A percentile compares a stretch with the other conserved stretches of the same genome.
phyloP scores from a whole-genome alignment of 192 early-diverging fungal genomes.

The Coemansia sp. region DNA sequence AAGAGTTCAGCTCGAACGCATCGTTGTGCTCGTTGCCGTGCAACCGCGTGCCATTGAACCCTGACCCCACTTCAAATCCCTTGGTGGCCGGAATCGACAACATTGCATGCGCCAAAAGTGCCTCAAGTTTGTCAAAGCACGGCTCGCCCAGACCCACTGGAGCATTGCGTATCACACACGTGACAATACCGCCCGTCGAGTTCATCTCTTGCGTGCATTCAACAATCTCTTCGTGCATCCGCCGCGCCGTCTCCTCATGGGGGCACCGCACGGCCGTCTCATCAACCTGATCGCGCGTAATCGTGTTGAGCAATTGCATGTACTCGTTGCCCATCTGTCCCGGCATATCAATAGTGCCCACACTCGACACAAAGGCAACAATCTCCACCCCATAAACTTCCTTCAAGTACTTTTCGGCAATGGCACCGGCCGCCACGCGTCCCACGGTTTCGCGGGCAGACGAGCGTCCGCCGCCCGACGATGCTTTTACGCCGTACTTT shows the following conservation, averaged over 20 bases:
- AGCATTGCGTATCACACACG: conserved; percentile 92
- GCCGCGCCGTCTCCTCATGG: conserved; percentile 64
- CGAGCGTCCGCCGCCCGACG: conserved; percentile 89
- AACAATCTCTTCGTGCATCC: conserved; percentile 87
- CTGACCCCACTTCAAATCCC: conserved; percentile 95
- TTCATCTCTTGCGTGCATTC: conserved; percentile 76
- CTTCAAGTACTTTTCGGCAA: conserved; percentile 96
- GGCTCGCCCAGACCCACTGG: conserved; percentile 95
- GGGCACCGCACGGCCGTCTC: conserved; percentile 88
- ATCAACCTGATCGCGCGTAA: conserved; percentile 78
- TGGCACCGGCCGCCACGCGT: conserved; percentile 92
- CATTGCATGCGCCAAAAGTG: conserved; percentile 96
- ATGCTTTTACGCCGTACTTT: conserved; percentile 96
- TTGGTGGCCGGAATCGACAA: conserved; percentile 98
- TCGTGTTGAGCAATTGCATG: conserved; percentile 63
- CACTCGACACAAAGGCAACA: conserved; percentile 90
- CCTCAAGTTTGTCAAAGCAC: conserved; percentile 98
- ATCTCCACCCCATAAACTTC: conserved; percentile 82
- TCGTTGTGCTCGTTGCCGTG: conserved; percentile 94
- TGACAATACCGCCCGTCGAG: conserved; percentile 93
- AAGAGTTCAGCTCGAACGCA: conserved; percentile 68
- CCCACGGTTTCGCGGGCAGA: conserved; percentile 97
- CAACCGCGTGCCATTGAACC: conserved; percentile 85
- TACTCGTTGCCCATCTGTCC: conserved; percentile 53
- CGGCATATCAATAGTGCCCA: conserved; percentile 80